phyloP scores from a whole-genome alignment of 345 rosid species.

The Punica granatum region DNA sequence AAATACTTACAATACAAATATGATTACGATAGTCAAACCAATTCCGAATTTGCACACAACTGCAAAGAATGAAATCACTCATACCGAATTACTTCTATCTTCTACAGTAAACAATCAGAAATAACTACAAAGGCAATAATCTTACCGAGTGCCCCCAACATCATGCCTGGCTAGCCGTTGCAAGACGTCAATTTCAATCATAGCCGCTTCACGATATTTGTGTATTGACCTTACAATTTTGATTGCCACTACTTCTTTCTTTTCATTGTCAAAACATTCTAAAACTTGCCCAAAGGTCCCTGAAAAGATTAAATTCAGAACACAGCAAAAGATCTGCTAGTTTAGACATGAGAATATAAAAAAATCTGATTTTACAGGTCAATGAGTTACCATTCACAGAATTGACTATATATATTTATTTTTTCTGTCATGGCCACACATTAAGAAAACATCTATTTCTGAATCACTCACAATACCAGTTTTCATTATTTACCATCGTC shows the following conservation, averaged over 20 bases:
- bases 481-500: neutral
- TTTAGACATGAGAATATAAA: neutral
- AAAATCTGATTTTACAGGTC: neutral
- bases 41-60: conserved; percentile 54
- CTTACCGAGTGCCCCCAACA: conserved; percentile 44
- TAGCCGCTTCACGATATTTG: conserved; percentile 63
- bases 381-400: neutral
- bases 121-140: conserved; percentile 13
- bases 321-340: neutral
- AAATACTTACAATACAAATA: conserved; percentile 57
- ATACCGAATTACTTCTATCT: conserved; percentile 15
- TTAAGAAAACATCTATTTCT: neutral
- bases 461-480: neutral
- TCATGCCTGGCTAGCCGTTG: conserved; percentile 50
- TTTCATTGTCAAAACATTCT: conserved; percentile 68
- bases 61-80: conserved; percentile 32
- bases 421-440: neutral
- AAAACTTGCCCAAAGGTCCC: conserved; percentile 74
- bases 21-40: conserved; percentile 68
- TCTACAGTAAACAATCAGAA: conserved; percentile 2
- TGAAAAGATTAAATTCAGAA: conserved; percentile 6
- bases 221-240: conserved; percentile 56
- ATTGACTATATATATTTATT: no score
- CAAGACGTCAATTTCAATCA: conserved; percentile 57
- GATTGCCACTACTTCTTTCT: conserved; percentile 53